phyloP scores from a whole-genome alignment of 1,284 basidiomycete species.

The Malassezia restricta region DNA sequence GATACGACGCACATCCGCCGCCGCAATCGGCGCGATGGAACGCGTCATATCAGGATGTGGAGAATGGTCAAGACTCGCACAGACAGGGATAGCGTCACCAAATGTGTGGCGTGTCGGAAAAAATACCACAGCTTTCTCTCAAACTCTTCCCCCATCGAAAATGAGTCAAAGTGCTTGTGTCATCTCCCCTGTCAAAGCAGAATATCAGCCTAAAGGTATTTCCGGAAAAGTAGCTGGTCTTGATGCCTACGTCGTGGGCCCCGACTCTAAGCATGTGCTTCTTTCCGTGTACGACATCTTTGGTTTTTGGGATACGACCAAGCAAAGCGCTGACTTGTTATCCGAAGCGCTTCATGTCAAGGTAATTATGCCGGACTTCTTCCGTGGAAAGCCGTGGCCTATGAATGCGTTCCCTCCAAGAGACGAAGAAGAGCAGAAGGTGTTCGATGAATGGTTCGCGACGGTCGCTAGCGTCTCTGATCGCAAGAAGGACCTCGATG shows the following conservation, averaged over 20 bases:
- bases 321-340: slow-evolving; percentile 53
- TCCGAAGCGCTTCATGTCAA: slow-evolving; percentile 46
- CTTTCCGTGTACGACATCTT: slow-evolving; percentile 59
- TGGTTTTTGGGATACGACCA: slow-evolving; percentile 51
- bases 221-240: slow-evolving; percentile 28
- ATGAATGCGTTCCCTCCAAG: slow-evolving; percentile 52
- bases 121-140: too few relatives aligned
- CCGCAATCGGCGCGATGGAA: slow-evolving; percentile 25
- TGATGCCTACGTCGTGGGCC: slow-evolving; percentile 31
- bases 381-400: slow-evolving; percentile 52
- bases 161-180: too few relatives aligned
- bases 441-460: slow-evolving; percentile 36
- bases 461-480: slow-evolving; percentile 46
- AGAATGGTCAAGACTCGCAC: not conserved
- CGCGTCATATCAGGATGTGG: not conserved
- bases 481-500: slow-evolving; percentile 50
- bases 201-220: slow-evolving; percentile 48
- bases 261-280: slow-evolving; percentile 51
- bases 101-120: too few relatives aligned
- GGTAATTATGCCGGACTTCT: slow-evolving; percentile 60
- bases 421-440: slow-evolving; percentile 45
- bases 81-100: too few relatives aligned
- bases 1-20: slow-evolving; percentile 48
- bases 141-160: too few relatives aligned
- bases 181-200: slow-evolving; percentile 49